Evolutionary conservation across 805 yeast species (phyloP).

Genomic region (Jamesozyma lodderae): DNA sequence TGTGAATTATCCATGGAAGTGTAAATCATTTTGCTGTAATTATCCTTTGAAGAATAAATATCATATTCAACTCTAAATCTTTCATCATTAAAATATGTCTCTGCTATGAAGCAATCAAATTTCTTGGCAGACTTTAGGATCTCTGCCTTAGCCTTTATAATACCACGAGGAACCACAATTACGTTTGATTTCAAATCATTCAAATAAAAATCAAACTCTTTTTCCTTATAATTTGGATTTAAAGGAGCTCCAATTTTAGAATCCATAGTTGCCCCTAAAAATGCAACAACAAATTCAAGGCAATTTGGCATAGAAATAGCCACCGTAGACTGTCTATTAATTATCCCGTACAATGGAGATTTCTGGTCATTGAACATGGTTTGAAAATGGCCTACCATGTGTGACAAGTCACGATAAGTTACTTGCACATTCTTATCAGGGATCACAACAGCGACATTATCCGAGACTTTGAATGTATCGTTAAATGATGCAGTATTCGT

Average conservation of each 20-base stretch:
- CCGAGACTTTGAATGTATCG: constrained; percentile 31
- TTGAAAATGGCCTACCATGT: constrained; percentile 41
- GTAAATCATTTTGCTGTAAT: constrained; percentile 19
- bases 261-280: constrained; percentile 47
- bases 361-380: constrained; percentile 34
- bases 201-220: constrained; percentile 57
- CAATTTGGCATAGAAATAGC: constrained; percentile 56
- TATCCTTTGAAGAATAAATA: constrained; percentile 22
- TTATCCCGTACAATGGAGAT: constrained; percentile 34
- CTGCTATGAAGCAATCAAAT: constrained; percentile 42
- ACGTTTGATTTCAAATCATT: constrained; percentile 51
- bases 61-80: constrained; percentile 38
- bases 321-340: constrained; percentile 36
- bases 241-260: constrained; percentile 60
- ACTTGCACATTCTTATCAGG: constrained; percentile 40
- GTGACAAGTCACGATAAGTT: constrained; percentile 37
- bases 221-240: constrained; percentile 51
- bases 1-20: constrained; percentile 25
- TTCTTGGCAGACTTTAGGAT: constrained; percentile 44
- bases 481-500: constrained; percentile 32
- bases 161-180: constrained; percentile 49
- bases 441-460: constrained; percentile 36
- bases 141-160: constrained; percentile 31
- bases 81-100: constrained; percentile 38
- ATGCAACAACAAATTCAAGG: constrained; percentile 48